These are phyloP conservation scores for Phytophthora europaea DNA, from an alignment of 352 stramenopile genomes.

Conservation along the genomic window DNA sequence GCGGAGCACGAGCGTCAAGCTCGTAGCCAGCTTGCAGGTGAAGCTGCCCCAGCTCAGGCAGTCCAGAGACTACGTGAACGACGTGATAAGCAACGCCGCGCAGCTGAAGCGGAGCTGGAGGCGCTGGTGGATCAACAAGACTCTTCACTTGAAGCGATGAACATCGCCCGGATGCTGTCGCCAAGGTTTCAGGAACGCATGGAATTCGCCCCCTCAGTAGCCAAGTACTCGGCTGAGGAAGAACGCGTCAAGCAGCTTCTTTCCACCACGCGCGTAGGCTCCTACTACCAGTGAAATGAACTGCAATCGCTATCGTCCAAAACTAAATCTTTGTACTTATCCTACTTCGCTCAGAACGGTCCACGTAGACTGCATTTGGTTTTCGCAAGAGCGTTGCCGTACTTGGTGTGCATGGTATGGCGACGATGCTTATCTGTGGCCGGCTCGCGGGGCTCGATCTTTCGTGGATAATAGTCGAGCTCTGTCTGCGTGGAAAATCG, in stretches of 20 bases:
- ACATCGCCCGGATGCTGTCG: too few relatives aligned
- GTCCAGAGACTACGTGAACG: too few relatives aligned
- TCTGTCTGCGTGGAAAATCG: constrained; percentile 69
- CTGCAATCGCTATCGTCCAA: not conserved
- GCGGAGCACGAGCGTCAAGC: too few relatives aligned
- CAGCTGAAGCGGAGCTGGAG: too few relatives aligned
- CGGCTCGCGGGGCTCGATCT: constrained; percentile 58
- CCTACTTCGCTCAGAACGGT: constrained; percentile 15
- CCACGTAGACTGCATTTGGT: constrained; percentile 69
- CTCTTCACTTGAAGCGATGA: too few relatives aligned
- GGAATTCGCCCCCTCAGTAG: constrained; percentile 40
- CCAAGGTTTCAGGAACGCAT: constrained; percentile 61
- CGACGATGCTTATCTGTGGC: constrained; percentile 58
- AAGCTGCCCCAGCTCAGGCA: too few relatives aligned
- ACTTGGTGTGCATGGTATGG: constrained; percentile 71
- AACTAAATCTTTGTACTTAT: not conserved
- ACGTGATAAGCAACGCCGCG: too few relatives aligned
- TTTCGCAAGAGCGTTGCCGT: constrained; percentile 67
- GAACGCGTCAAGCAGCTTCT: constrained; percentile 73
- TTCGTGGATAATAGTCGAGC: constrained; percentile 69
- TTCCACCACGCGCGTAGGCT: constrained; percentile 56
- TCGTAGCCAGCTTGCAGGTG: too few relatives aligned
- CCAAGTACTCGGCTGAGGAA: constrained; percentile 65
- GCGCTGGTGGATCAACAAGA: too few relatives aligned
- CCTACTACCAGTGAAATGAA: constrained; percentile 67